Base-by-base conservation (phyloP, 768 basidiomycete genomes). In the Panaeolus papilionaceus region DNA sequence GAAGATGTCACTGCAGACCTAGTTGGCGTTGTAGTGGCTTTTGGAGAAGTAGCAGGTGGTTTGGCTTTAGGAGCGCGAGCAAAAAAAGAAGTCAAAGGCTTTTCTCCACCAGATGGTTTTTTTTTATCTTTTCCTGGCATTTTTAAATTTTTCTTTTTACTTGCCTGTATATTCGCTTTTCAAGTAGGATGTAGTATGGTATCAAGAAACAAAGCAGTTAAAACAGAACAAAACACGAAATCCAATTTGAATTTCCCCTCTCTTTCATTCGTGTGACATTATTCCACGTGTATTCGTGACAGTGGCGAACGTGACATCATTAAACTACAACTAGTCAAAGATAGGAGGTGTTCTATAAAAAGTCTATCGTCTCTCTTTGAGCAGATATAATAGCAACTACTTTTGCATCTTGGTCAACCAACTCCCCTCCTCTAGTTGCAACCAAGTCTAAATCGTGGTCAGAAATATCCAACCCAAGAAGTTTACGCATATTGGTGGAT, bases 331-430 rank as follows among this genome's bases (percentile, higher is more conserved):
- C 23, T 23, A 42, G 16, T 10, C 2, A 4, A 11, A 42, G 40
- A 10, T 42, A 42, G 33, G 33, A 33, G 33, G 33, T 5, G 5
- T 33, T 45, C 18, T 45, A 51, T 9, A 51, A 5, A 28, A 58
- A 58, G 26, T 58, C 54, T 28, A 58, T 37, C 28, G 14, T 58
- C 33, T 74, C 76, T 37, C 77, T 78, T 10, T 78, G 76, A 7
- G 86, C 77, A 38, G 88, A 90, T 44, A 91, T 76, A 42, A 89
- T 75, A 12, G 83, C 89, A 8, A 83, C 80, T 7, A 89, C 88
- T 72, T 82, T 84, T 4, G 84, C 79, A 51, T 77, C 76, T 47
- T 79, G 71, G 70, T 82, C 83, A 62, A 87, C 80, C 66, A 87
- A 69, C 49, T 88, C 88, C 10, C 87, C 88, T 14, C 88, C 87